Percentiles rank a stretch among this genome's conserved stretches.
Evolutionary conservation across 2,329 filamentous ascomycete species (phyloP).

Genomic region (Botrytis paeoniae): DNA sequence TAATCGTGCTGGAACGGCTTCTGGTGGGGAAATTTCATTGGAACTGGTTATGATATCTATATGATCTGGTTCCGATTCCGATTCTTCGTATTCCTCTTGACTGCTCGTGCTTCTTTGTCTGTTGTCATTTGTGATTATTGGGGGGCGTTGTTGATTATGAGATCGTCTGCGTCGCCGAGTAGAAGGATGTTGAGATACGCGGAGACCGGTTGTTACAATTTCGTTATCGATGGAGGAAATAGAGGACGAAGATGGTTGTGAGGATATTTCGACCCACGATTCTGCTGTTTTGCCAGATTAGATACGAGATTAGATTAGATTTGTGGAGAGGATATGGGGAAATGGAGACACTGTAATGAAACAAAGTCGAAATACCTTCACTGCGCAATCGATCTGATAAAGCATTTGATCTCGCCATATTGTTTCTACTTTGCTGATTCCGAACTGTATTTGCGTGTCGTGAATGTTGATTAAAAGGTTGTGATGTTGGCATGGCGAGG

Average conservation of each 20-base stretch:
- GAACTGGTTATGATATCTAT: constrained; percentile 52
- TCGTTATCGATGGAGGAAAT: constrained; percentile 83
- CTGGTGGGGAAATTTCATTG: constrained; percentile 46
- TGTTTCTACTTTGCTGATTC: constrained; percentile 16
- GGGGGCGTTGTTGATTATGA: constrained; percentile 19
- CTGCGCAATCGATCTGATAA: constrained; percentile 31
- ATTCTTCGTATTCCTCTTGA: constrained; percentile 93
- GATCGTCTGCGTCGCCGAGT: constrained; percentile 54
- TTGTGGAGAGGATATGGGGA: constrained; percentile 16
- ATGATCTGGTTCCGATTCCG: constrained; percentile 81
- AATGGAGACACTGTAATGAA: neutral
- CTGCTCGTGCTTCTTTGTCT: constrained; percentile 61
- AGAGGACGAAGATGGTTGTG: constrained; percentile 90
- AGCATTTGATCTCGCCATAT: constrained; percentile 24
- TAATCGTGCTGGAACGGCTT: constrained; percentile 34
- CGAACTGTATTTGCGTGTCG: neutral
- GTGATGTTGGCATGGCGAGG: constrained; percentile 18
- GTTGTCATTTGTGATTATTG: constrained; percentile 39
- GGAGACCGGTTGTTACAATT: constrained; percentile 84
- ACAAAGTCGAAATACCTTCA: constrained; percentile 28
- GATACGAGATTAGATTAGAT: constrained; percentile 27
- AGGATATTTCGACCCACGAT: constrained; percentile 94
- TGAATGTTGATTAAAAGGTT: constrained; percentile 17
- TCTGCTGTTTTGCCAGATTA: constrained; percentile 50
- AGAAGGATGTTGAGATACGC: constrained; percentile 65